Conservation (phyloP, 176 grass and related monocot species). For the Carex kokanica region DNA sequence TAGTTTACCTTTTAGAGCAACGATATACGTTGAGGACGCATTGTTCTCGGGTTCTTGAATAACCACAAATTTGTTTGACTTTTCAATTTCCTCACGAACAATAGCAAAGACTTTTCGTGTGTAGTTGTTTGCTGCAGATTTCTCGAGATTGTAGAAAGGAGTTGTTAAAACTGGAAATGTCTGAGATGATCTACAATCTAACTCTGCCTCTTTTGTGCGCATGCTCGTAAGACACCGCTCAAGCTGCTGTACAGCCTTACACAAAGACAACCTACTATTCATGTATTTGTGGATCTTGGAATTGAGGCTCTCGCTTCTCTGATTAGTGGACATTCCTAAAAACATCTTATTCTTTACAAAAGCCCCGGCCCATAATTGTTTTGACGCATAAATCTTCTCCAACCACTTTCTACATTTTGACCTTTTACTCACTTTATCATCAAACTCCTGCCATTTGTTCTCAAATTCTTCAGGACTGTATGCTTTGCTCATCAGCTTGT, state of each 20-base stretch:
- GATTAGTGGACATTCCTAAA: background rate
- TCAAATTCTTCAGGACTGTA: background rate
- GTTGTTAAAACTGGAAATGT: background rate
- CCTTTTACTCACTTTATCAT: background rate
- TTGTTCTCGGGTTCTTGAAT: too few species aligned
- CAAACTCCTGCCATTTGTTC: background rate
- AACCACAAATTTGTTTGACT: background rate
- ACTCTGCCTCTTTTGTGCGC: background rate
- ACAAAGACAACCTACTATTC: background rate
- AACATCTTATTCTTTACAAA: background rate
- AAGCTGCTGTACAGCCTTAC: too few species aligned
- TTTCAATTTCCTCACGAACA: background rate
- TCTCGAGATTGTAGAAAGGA: background rate
- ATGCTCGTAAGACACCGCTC: background rate
- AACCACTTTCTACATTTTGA: background rate
- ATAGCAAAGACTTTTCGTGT: background rate
- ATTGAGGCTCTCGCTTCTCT: conserved; percentile 11
- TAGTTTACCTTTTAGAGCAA: background rate
- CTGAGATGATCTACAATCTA: background rate
- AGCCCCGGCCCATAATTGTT: background rate
- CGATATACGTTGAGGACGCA: background rate
- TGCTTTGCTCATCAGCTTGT: background rate
- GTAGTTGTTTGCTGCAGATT: background rate
- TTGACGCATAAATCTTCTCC: background rate
- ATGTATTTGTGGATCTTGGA: background rate